Evolutionary conservation across 805 yeast genomes (phyloP).

Genomic region (Wickerhamiella galacta): DNA sequence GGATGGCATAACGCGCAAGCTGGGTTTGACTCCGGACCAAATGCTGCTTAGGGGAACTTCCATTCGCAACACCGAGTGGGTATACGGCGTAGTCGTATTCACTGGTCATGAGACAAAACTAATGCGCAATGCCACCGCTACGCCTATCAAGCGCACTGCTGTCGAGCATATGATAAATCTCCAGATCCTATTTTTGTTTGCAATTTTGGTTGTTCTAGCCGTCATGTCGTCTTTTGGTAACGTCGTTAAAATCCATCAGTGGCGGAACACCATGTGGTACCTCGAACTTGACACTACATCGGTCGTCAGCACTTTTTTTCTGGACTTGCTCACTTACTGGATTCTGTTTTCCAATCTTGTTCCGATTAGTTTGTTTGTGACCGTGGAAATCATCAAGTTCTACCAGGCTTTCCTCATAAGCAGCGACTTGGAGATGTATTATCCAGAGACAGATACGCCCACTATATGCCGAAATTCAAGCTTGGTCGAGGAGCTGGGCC

Average conservation of each 20-base stretch:
- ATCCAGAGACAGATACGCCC: slow-evolving; percentile 78
- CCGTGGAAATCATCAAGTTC: slow-evolving; percentile 88
- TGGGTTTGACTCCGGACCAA: slow-evolving; percentile 81
- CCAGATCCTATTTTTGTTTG: slow-evolving; percentile 79
- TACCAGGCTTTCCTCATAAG: slow-evolving; percentile 90
- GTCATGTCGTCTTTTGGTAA: slow-evolving; percentile 78
- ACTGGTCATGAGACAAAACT: slow-evolving; percentile 97
- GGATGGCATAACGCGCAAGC: slow-evolving; percentile 15
- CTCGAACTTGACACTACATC: slow-evolving; percentile 52
- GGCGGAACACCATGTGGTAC: slow-evolving; percentile 40
- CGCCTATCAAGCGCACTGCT: slow-evolving; percentile 94
- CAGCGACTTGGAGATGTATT: slow-evolving; percentile 86
- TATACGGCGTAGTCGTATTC: slow-evolving; percentile 81
- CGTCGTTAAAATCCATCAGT: slow-evolving; percentile 49
- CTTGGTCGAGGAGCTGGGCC: slow-evolving; percentile 92
- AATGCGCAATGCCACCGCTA: slow-evolving; percentile 97
- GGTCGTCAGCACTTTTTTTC: slow-evolving; percentile 56
- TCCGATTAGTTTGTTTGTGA: slow-evolving; percentile 93
- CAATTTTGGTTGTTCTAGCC: slow-evolving; percentile 56
- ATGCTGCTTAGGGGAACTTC: slow-evolving; percentile 89
- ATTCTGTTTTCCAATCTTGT: slow-evolving; percentile 88
- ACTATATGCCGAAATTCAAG: slow-evolving; percentile 91
- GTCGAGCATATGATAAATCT: slow-evolving; percentile 89
- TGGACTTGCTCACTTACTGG: slow-evolving; percentile 87
- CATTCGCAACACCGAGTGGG: slow-evolving; percentile 85